Percentiles rank a stretch among this genome's conserved stretches.
phyloP scores from a whole-genome alignment of 1,284 basidiomycete species.

The Vanrija sp. region DNA sequence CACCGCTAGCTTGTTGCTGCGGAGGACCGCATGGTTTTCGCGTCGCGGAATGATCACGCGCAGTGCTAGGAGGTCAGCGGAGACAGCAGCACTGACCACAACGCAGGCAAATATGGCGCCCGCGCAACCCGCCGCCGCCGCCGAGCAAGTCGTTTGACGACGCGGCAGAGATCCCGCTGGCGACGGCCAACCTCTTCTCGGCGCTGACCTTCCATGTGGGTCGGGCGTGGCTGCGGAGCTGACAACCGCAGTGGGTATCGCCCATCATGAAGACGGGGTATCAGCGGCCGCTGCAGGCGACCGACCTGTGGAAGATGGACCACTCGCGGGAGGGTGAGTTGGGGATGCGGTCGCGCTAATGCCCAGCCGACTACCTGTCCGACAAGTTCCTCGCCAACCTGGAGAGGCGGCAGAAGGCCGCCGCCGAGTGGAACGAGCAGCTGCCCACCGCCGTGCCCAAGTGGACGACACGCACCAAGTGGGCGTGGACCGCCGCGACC shows the following conservation, averaged over 20 bases:
- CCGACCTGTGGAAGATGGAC: conserved; percentile 65
- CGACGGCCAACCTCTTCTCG: conserved; percentile 57
- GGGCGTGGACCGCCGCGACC: conserved; percentile 52
- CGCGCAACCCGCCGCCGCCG: conserved; percentile 53
- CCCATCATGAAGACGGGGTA: conserved; percentile 63
- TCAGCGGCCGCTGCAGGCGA: conserved; percentile 65
- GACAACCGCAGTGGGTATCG: conserved; percentile 49
- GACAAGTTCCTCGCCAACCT: conserved; percentile 41
- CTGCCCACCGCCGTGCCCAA: conserved; percentile 40
- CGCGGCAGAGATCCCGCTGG: conserved; percentile 60
- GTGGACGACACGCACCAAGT: conserved; percentile 52
- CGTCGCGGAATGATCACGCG: too few species aligned
- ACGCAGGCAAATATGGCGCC: too few species aligned
- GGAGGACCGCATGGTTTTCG: too few species aligned
- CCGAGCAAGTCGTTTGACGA: conserved; percentile 59
- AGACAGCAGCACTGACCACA: too few species aligned
- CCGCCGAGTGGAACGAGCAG: conserved; percentile 38
- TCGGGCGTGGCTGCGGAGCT: not conserved
- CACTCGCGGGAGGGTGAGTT: conserved; percentile 47
- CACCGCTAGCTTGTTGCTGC: too few species aligned
- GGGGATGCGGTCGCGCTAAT: not conserved
- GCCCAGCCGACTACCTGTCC: conserved; percentile 55
- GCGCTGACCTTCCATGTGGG: conserved; percentile 57
- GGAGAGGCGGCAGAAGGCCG: conserved; percentile 23
- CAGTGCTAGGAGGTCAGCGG: too few species aligned